Evolutionary conservation across 1,284 basidiomycete species (phyloP), one percentile per base, ranked within the genome.

Genomic region (Heterobasidion occidentale): DNA sequence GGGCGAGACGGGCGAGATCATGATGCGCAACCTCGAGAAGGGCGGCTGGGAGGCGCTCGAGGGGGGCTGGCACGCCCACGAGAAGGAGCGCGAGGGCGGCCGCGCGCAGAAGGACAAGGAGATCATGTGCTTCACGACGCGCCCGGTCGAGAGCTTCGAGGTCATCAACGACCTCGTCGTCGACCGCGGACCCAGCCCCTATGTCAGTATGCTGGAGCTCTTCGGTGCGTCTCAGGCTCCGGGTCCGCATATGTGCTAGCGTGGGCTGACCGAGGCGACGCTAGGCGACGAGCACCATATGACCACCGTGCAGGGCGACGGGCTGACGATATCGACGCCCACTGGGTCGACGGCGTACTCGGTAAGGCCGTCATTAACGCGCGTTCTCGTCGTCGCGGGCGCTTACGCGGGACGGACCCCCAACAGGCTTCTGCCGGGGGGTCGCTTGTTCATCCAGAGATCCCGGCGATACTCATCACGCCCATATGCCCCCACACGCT

Each of bases 301-400:
- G 81, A 99, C 97, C 0, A 99, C 97, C 0, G 97, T 98, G 1
- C 97, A 99, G 73, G 97, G 96, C 0, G 97, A 99, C 67, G 97
- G 97, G 2, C 75, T 99, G 33, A 95, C 92, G 36, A 90, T 99
- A 14, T 91, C 97, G 2, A 99, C 96, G 0, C 96, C 96, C 1
- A 99, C 96, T 0, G 96, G 96, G 9, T 98, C 96, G 0, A 99
- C 97, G 2, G 97, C 97, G 3, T 99, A 99, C 71, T 98, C 94
- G 12, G 90, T 92, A 63, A 55, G 86, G 76, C 45, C 15, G 27
- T 51, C 20, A 11, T 17, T 20, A 52, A 53, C 6, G 27, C 7
- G 47, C n/a, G 11, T 11, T 36, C 20, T 20, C 33, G 7, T 33
- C 12, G 42, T 33, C 12, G 46, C n/a, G 52, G 51, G 27, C 44